These are phyloP conservation scores for Dacryopinax spathularia DNA, from an alignment of 768 basidiomycete species.

Conservation along the genomic window DNA sequence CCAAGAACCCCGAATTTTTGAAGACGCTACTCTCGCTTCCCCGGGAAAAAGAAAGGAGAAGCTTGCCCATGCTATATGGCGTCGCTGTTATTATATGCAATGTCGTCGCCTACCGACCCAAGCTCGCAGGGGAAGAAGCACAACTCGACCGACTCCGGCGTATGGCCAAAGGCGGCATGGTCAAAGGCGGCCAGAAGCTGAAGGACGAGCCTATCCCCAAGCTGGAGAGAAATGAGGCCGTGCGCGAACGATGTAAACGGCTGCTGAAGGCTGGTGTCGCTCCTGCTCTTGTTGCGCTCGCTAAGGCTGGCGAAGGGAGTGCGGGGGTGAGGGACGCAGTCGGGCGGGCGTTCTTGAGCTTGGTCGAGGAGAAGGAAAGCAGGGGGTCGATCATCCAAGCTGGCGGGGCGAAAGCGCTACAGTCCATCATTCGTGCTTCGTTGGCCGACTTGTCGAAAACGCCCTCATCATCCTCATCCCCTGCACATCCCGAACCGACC, in stretches of 20 bases:
- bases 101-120: conserved; percentile 54
- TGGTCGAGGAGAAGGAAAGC: conserved; percentile 65
- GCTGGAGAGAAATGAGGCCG: conserved; percentile 53
- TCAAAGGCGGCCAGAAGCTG: conserved; percentile 13
- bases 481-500: conserved; percentile 26
- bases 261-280: conserved; percentile 51
- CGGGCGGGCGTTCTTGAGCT: conserved; percentile 49
- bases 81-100: conserved; percentile 62
- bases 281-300: conserved; percentile 43
- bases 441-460: background rate
- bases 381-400: conserved; percentile 61
- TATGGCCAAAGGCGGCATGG: conserved; percentile 37
- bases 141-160: conserved; percentile 66
- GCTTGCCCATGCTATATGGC: conserved; percentile 52
- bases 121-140: conserved; percentile 61
- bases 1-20: conserved; percentile 41
- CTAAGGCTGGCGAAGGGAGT: conserved; percentile 44
- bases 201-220: conserved; percentile 22
- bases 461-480: background rate
- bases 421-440: conserved; percentile 40
- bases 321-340: conserved; percentile 41
- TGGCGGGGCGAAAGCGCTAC: conserved; percentile 60
- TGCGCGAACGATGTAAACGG: conserved; percentile 43
- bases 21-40: conserved; percentile 38
- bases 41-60: conserved; percentile 13